Conservation (phyloP, 108 stramenopile genomes). For the Asterionellopsis glacialis region DNA sequence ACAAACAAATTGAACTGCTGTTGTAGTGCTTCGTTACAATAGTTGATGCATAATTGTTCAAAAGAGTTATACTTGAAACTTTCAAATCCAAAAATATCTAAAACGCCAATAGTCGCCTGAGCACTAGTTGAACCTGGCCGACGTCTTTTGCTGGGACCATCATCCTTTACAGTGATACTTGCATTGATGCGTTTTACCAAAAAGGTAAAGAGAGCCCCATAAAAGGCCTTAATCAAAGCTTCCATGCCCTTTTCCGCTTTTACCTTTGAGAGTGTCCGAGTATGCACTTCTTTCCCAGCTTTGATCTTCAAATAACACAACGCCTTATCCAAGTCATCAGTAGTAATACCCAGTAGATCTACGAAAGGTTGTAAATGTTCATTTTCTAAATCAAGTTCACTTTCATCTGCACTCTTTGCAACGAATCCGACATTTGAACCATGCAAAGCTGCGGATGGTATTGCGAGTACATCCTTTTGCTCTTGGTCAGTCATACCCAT, state of each 20-base stretch:
- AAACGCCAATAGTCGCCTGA: slow-evolving; percentile 58
- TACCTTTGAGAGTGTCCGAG: slow-evolving; percentile 21
- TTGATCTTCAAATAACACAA: slow-evolving; percentile 44
- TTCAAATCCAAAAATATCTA: slow-evolving; percentile 94
- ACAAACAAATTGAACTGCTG: slow-evolving; percentile 74
- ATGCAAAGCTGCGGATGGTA: slow-evolving; percentile 54
- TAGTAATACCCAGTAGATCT: slow-evolving; percentile 30
- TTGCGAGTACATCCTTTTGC: slow-evolving; percentile 34
- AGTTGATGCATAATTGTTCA: slow-evolving; percentile 96
- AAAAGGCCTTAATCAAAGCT: slow-evolving; percentile 75
- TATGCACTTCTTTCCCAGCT: slow-evolving; percentile 32
- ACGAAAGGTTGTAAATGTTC: slow-evolving; percentile 31
- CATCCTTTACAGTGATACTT: slow-evolving; percentile 36
- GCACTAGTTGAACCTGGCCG: neutral
- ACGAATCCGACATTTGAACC: slow-evolving; percentile 53
- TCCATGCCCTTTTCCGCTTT: slow-evolving; percentile 67
- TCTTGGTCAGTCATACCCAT: slow-evolving; percentile 42
- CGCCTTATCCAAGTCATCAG: slow-evolving; percentile 30
- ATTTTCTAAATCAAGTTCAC: slow-evolving; percentile 38
- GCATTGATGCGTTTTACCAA: slow-evolving; percentile 52
- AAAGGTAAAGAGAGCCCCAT: slow-evolving; percentile 66
- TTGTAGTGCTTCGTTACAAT: slow-evolving; percentile 89
- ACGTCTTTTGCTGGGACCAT: slow-evolving; percentile 10
- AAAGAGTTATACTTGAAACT: slow-evolving; percentile 75
- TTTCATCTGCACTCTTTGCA: slow-evolving; percentile 41